Percentiles rank a stretch among this genome's conserved stretches.
These are phyloP conservation scores for Globisporangium spiculum DNA, from an alignment of 352 stramenopile species.

Conservation along the genomic window DNA sequence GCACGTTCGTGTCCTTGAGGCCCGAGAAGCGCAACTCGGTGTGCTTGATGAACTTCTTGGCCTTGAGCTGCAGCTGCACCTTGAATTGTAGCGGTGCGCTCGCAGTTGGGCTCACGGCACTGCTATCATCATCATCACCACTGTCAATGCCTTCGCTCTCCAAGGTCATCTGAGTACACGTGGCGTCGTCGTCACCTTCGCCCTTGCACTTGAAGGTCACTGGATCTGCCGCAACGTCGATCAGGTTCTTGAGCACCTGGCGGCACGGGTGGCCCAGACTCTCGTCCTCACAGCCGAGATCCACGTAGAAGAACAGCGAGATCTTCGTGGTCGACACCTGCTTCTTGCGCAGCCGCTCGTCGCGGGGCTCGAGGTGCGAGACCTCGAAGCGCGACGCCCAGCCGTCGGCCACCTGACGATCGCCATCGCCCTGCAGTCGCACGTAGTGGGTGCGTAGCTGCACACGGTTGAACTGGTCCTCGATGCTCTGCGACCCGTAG, in stretches of 20 bases:
- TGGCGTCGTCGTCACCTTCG: conserved; percentile 8
- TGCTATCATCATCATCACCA: background rate
- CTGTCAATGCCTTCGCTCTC: conserved; percentile 31
- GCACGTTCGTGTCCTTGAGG: conserved; percentile 53
- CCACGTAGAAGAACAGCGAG: conserved; percentile 82
- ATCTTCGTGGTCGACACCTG: conserved; percentile 47
- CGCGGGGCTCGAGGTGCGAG: conserved; percentile 37
- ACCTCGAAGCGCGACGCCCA: conserved; percentile 51
- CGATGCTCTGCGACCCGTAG: conserved; percentile 59
- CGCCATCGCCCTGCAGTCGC: conserved; percentile 17
- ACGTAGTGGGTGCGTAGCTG: conserved; percentile 62
- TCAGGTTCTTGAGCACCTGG: conserved; percentile 40
- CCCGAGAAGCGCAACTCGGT: conserved; percentile 55
- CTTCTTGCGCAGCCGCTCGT: conserved; percentile 38
- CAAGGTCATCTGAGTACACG: conserved; percentile 43
- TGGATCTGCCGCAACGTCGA: conserved; percentile 48
- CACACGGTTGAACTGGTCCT: conserved; percentile 77
- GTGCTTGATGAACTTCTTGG: conserved; percentile 23
- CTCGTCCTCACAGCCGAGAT: conserved; percentile 73
- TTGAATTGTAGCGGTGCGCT: conserved; percentile 44
- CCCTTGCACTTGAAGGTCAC: conserved; percentile 17
- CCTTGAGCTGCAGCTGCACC: conserved; percentile 50
- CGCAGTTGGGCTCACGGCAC: background rate
- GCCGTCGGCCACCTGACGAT: conserved; percentile 21
- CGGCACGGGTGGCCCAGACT: conserved; percentile 46